Evolutionary conservation across 805 yeast species (phyloP), one percentile per base, ranked within the genome.

Genomic region (Kodamaea kaohsiungensis): DNA sequence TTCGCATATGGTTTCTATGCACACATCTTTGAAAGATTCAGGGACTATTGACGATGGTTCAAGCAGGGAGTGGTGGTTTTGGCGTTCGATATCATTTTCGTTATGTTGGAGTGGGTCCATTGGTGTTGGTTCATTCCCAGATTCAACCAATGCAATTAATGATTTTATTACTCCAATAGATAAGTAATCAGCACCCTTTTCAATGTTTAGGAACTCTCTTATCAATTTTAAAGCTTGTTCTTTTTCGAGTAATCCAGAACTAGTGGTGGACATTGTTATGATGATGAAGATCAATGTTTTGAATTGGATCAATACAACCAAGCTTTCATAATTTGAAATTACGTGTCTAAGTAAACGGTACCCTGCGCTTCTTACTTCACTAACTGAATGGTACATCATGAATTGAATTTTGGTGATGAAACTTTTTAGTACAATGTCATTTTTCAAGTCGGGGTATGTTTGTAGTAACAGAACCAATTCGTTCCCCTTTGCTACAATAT

Each of bases 191-290:
- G 76, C 69, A 1, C 91, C 93, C 40, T 65, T 67, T 13, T 72
- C 65, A 2, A 84, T 72, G 40, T 79, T 85, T 2, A 88, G 61
- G 54, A 88, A 83, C 33, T 78, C 73, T 27, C 97, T 76, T 0
- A 91, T 70, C 22, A 91, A 71, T 61, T 87, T 88, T 33, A 93
- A 63, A 0, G 96, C 95, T 62, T 91, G 91, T 47, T 84, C 86
- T 56, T 91, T 80, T 62, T 92, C 97, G 1, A 83, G 68, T 1
- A 66, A 53, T 19, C 83, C 79, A 2, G 82, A 67, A 38, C 78
- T 71, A 18, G 84, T 86, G 49, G 84, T 84, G 0, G 88, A 78
- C 35, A 93, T 69, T 0, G 96, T 79, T 13, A 84, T 75, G 1
- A 89, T 81, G 5, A 91, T 66, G 56, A 86, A 83, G 1, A 82